Conservation (phyloP, 768 basidiomycete species). For the Termitomyces sp. region DNA sequence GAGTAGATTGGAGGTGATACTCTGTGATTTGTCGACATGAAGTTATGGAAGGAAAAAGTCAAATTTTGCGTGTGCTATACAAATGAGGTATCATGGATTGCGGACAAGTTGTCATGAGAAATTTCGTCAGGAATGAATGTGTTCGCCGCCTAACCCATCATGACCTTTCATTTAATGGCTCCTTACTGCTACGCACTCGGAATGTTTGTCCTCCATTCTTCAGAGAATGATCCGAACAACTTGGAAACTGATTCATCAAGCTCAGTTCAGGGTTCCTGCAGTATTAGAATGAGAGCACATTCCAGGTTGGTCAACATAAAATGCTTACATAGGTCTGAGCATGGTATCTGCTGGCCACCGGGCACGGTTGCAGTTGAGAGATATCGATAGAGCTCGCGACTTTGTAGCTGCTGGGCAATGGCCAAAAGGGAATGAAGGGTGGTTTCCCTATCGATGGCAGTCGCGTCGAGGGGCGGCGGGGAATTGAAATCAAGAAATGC, state of each 20-base stretch:
- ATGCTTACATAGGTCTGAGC: background rate
- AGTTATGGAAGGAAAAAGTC: background rate
- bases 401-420: constrained; percentile 11
- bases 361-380: background rate
- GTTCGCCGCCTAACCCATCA: background rate
- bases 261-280: background rate
- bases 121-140: no score
- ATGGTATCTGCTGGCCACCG: background rate
- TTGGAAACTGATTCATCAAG: background rate
- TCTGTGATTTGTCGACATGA: background rate
- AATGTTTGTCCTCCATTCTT: background rate
- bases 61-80: background rate
- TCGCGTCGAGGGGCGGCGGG: constrained; percentile 10
- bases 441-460: constrained; percentile 12
- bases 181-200: constrained; percentile 2
- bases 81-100: background rate
- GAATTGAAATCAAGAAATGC: constrained; percentile 15
- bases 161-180: background rate
- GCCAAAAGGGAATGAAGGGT: constrained; percentile 7
- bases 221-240: background rate
- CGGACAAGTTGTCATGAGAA: background rate
- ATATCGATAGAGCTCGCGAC: background rate
- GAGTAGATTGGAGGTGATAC: background rate
- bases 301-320: background rate
- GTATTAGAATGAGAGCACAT: background rate